These are phyloP conservation scores for Excoecaria cochinchinensis DNA, from an alignment of 345 rosid genomes.

Conservation along the genomic window DNA sequence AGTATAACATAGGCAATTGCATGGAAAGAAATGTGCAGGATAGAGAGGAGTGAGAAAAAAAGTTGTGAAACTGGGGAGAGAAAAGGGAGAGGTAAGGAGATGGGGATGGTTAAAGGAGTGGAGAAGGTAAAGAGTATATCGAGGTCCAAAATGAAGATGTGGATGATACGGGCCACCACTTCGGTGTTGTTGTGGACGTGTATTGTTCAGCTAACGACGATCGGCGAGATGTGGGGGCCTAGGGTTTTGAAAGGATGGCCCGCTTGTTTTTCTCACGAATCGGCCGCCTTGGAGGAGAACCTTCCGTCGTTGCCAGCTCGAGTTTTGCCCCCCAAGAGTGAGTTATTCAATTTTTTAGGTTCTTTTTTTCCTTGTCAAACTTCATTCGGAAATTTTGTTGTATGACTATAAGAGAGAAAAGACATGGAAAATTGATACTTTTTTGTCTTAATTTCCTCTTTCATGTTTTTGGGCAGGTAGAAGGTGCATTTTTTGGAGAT, in stretches of 20 bases:
- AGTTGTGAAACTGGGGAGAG: slow-evolving; percentile 41
- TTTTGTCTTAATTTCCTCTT: neutral
- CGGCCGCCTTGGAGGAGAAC: slow-evolving; percentile 39
- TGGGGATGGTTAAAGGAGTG: slow-evolving; percentile 25
- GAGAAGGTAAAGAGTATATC: slow-evolving; percentile 49
- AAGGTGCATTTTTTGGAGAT: neutral
- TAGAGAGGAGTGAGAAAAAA: slow-evolving; percentile 37
- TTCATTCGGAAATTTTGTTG: neutral
- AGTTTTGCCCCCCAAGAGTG: slow-evolving; percentile 78
- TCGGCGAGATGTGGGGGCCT: slow-evolving; percentile 93
- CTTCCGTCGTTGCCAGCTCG: slow-evolving; percentile 43
- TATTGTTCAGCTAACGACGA: slow-evolving; percentile 76
- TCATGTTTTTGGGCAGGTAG: neutral
- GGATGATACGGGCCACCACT: slow-evolving; percentile 90
- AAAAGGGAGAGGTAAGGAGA: slow-evolving; percentile 32
- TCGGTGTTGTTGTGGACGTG: slow-evolving; percentile 94
- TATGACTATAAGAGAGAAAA: neutral
- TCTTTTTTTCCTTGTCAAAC: neutral
- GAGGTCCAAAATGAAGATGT: slow-evolving; percentile 66
- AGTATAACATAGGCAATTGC: slow-evolving; percentile 5
- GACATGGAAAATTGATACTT: neutral
- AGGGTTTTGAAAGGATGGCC: slow-evolving; percentile 89
- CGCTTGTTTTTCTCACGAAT: slow-evolving; percentile 55
- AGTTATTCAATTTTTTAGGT: slow-evolving; percentile 16
- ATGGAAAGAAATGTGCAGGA: slow-evolving; percentile 44